Evolutionary conservation across 768 basidiomycete species (phyloP), one percentile per base, ranked within the genome.

Genomic region (Crassisporium funariophilum): DNA sequence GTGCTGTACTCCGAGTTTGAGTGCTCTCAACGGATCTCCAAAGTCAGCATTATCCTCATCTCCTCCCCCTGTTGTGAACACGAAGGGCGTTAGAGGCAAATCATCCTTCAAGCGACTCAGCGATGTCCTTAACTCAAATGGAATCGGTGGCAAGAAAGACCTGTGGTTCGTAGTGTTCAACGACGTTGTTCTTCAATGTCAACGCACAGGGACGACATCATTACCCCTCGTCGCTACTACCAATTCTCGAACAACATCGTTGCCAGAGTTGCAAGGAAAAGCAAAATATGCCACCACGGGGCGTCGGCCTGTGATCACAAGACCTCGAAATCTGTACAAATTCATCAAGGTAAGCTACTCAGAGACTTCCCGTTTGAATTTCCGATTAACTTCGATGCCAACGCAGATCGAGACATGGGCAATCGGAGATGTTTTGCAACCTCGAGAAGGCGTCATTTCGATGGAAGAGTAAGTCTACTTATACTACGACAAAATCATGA

Each of bases 91-190:
- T 44, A 83, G 82, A 64, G 83, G 88, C 4, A 93, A 92, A 62
- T 81, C 89, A 15, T 94, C 91, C 1, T 87, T 95, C 75, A 88
- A 87, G 59, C 83, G 93, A 5, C 69, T 98, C 38, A 93, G 88
- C 61, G 94, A 97, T 58, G 90, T 93, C n/a, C 74, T 97, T 25
- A 75, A 84, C 46, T 67, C 77, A 10, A 73, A 73, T 73, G 85
- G 61, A 58, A 60, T 78, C 13, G 78, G 77, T 25, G 74, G 86
- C 23, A 90, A 88, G 73, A 85, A 86, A 60, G 95, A 99, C 57
- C 61, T 93, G 35, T 99, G 97, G 97, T 77, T 95, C 44, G 91
- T 99, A 2, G 82, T 86, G 11, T 98, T 99, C 74, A 95, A 94
- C 46, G 97, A 99, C 60, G 95, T 99, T 36, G 86, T 93, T 4